Evolutionary conservation across 805 yeast species (phyloP).

Genomic region (Spathaspora arborariae): DNA sequence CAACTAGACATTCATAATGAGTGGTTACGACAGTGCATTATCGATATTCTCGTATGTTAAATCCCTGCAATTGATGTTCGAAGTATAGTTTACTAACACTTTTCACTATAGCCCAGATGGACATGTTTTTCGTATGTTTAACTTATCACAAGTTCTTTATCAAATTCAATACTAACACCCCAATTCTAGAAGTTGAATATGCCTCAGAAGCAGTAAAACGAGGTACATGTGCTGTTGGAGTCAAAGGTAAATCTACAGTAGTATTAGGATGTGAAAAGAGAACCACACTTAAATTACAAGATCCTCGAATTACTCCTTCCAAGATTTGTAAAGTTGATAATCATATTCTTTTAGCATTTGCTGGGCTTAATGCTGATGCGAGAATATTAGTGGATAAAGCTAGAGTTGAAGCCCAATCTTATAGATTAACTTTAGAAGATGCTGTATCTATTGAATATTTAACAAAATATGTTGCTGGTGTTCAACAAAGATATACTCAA

Average conservation of each 20-base stretch:
- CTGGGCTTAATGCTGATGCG: slow-evolving; percentile 98
- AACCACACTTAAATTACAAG: slow-evolving; percentile 91
- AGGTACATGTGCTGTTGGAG: slow-evolving; percentile 98
- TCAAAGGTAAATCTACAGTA: slow-evolving; percentile 83
- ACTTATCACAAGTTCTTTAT: neutral
- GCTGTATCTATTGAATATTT: slow-evolving; percentile 88
- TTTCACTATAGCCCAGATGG: slow-evolving; percentile 80
- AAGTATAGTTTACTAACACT: slow-evolving; percentile 23
- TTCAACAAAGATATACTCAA: slow-evolving; percentile 95
- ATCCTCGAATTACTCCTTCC: slow-evolving; percentile 92
- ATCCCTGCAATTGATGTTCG: neutral
- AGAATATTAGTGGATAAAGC: slow-evolving; percentile 93
- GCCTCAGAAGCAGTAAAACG: slow-evolving; percentile 97
- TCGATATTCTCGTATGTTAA: slow-evolving; percentile 86
- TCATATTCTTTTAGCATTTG: slow-evolving; percentile 89
- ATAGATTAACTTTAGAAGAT: slow-evolving; percentile 89
- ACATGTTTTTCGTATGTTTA: slow-evolving; percentile 83
- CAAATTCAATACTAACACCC: slow-evolving; percentile 24
- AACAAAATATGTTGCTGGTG: slow-evolving; percentile 95
- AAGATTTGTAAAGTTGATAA: slow-evolving; percentile 89
- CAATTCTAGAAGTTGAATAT: slow-evolving; percentile 75
- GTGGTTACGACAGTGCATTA: slow-evolving; percentile 98
- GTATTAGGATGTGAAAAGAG: slow-evolving; percentile 97
- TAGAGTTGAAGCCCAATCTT: slow-evolving; percentile 94
- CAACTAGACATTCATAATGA: slow-evolving; percentile 47